Conservation (phyloP, 2,329 filamentous ascomycete genomes). For the Paramyrothecium roridum region DNA sequence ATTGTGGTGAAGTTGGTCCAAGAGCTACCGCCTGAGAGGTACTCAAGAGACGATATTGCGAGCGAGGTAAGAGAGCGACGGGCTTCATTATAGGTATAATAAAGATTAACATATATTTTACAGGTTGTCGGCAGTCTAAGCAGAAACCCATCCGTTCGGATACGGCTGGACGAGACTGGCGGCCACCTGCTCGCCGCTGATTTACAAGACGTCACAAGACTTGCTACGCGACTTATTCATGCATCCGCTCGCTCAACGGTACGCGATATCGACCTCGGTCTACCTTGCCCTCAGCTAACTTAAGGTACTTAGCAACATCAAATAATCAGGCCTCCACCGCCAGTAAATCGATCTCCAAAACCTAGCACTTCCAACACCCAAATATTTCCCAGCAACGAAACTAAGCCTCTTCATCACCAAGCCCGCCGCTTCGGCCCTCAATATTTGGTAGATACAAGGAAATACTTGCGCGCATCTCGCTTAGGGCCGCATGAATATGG, state of each 20-base stretch:
- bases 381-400: no score
- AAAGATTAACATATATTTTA: background rate
- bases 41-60: conserved; percentile 22
- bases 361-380: no score
- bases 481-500: no score
- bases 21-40: conserved; percentile 2
- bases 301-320: no score
- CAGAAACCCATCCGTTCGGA: conserved; percentile 15
- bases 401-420: background rate
- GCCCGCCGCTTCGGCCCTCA: background rate
- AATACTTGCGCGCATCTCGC: no score
- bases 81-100: no score
- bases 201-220: conserved; percentile 10
- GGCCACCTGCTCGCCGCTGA: conserved; percentile 12
- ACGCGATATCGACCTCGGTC: conserved; percentile 1
- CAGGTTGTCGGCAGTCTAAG: conserved; percentile 20
- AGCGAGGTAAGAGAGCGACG: conserved; percentile 19
- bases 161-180: conserved; percentile 16
- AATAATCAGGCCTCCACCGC: no score
- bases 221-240: conserved; percentile 13
- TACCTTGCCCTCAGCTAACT: no score
- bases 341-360: no score
- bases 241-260: conserved; percentile 16
- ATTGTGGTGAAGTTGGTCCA: conserved; percentile 13
- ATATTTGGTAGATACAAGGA: background rate